Conservation (phyloP, 2,329 filamentous ascomycete genomes). For the Trichoderma sp. region DNA sequence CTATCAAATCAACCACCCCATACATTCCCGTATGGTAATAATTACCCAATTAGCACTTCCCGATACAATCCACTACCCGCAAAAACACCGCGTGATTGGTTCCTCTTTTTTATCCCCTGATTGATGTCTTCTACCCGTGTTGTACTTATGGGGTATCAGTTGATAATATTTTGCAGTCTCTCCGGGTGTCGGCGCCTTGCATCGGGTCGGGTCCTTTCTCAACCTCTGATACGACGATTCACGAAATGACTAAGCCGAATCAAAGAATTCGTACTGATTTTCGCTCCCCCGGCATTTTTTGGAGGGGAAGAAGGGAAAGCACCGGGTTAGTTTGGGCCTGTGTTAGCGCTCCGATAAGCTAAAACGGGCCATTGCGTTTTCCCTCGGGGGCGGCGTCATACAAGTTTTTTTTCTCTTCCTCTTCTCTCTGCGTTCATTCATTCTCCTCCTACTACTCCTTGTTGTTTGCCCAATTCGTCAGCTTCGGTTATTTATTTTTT, state of each 20-base stretch:
- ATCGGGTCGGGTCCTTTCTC: not conserved
- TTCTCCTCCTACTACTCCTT: not conserved
- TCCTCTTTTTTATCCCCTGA: not conserved
- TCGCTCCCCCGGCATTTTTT: not conserved
- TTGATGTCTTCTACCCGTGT: not conserved
- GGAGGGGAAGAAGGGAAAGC: not conserved
- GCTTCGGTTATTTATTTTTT: not conserved
- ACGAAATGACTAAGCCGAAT: not conserved
- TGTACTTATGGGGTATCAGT: not conserved
- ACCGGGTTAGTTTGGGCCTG: not conserved
- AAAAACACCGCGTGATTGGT: not conserved
- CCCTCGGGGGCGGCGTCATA: slow-evolving; percentile 6
- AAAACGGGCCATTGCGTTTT: not conserved
- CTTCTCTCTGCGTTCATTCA: not conserved
- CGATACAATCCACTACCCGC: not conserved
- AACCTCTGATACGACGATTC: not conserved
- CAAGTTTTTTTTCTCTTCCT: not conserved
- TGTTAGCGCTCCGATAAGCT: slow-evolving; percentile 17
- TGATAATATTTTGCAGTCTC: not conserved
- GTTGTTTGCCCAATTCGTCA: not conserved
- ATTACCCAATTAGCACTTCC: slow-evolving; percentile 9
- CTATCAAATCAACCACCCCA: not conserved
- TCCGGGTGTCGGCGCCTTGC: slow-evolving; percentile 10
- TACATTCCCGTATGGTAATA: slow-evolving; percentile 2
- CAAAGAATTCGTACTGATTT: not conserved